Evolutionary conservation across 208 protist species (phyloP).

Genomic region (Wallacemonas sp.): DNA sequence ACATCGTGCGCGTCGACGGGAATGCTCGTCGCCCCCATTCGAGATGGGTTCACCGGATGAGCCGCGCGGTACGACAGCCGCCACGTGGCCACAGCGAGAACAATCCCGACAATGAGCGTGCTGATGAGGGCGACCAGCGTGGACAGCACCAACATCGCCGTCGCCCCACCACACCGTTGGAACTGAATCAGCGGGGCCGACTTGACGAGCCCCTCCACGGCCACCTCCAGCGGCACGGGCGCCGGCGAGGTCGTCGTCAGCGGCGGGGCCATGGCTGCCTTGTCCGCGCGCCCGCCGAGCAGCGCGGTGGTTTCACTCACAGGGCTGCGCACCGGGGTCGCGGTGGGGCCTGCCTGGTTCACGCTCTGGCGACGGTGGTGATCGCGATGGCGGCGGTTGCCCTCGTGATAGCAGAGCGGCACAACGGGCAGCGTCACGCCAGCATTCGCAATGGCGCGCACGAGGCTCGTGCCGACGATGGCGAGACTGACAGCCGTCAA

Average conservation of each 20-base stretch:
- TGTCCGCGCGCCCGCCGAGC: background rate
- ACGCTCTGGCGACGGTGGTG: conserved; percentile 13
- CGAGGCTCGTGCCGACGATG: conserved; percentile 31
- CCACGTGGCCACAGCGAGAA: conserved; percentile 21
- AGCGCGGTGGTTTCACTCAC: background rate
- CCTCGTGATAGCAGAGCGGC: conserved; percentile 27
- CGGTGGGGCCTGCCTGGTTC: background rate
- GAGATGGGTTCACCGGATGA: conserved; percentile 4
- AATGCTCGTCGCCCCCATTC: conserved; percentile 8
- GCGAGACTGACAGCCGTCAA: conserved; percentile 31
- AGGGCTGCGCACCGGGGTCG: background rate
- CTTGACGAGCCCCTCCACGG: background rate
- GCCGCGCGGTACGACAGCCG: conserved; percentile 6
- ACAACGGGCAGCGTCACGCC: conserved; percentile 31
- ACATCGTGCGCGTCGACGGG: conserved; percentile 33
- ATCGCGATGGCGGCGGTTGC: background rate
- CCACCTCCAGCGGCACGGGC: background rate
- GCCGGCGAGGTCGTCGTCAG: background rate
- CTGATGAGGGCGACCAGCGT: conserved; percentile 15
- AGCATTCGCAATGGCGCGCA: conserved; percentile 38
- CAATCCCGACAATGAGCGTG: conserved; percentile 12
- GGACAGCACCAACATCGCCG: conserved; percentile 19
- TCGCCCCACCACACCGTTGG: conserved; percentile 15
- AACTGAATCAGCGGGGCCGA: background rate
- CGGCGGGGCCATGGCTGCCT: background rate